Percentiles rank a stretch among this genome's conserved stretches.
Conservation (phyloP, 345 rosid species). For the Syzygium aqueum region DNA sequence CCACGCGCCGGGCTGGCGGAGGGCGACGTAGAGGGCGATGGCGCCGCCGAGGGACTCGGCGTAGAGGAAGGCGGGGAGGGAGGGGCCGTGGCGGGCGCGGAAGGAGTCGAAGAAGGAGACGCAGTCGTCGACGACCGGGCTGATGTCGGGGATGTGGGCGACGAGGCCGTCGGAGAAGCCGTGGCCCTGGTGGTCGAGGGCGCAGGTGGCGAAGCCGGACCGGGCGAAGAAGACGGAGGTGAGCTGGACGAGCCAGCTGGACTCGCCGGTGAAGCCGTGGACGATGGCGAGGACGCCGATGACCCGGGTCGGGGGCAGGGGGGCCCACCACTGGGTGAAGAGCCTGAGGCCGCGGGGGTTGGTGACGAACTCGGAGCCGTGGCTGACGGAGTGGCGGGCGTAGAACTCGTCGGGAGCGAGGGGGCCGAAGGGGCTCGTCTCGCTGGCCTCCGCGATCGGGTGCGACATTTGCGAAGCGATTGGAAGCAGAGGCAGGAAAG, state of each 20-base stretch:
- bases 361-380: conserved; percentile 62
- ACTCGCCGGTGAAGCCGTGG: conserved; percentile 91
- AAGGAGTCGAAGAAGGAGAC: conserved; percentile 50
- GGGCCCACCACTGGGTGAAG: conserved; percentile 90
- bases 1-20: conserved; percentile 66
- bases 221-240: conserved; percentile 73
- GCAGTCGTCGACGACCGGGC: conserved; percentile 79
- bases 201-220: conserved; percentile 70
- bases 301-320: conserved; percentile 35
- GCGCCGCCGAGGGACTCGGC: conserved; percentile 95
- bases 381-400: conserved; percentile 59
- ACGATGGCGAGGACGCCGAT: conserved; percentile 66
- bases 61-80: conserved; percentile 69
- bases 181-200: conserved; percentile 96
- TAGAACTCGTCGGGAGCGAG: conserved; percentile 64
- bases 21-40: conserved; percentile 63
- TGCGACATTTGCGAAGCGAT: conserved; percentile 32
- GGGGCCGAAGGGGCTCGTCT: conserved; percentile 54
- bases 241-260: conserved; percentile 70
- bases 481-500: too few species aligned
- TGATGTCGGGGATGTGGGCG: conserved; percentile 64
- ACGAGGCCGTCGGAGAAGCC: conserved; percentile 81
- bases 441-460: conserved; percentile 64
- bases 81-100: conserved; percentile 38
- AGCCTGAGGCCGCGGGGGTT: conserved; percentile 66